Base-by-base conservation (phyloP, 768 basidiomycete genomes). In the Tylopilus plumbeoviolaceoides region DNA sequence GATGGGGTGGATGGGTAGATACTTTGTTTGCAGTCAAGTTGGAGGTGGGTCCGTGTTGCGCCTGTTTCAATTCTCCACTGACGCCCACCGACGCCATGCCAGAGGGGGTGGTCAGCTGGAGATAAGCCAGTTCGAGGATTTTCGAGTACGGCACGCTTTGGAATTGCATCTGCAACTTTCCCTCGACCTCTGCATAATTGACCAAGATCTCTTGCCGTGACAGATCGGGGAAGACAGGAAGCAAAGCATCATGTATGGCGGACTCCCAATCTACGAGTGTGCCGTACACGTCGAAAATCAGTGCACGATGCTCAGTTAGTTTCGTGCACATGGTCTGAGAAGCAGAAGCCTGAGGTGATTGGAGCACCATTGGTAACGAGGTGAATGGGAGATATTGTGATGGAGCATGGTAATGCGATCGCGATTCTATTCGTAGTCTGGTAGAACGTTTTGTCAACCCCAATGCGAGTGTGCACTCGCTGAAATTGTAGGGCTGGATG, bases 191-290 rank as follows among this genome's bases (percentile, higher is more conserved):
- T 14, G 66, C 65, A 58, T 81, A 87, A 1, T 78, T 77, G 18
- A 67, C 59, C 21, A 89, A 67, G 0, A 77, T 78, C 36, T 84
- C 80, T 25, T 59, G 38, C 33, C 56, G 61, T 2, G 56, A 8
- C 28, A 47, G 39, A 27, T 59, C 48, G 25, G 64, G 62, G 23
- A 61, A 69, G 35, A 60, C 21, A 12, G 52, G 21, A n/a, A n/a
- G 27, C 28, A 90, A 72, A 1, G 72, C 77, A 12, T 72, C 63
- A 67, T 77, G 78, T 47, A 91, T 77, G 15, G 85, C 84, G 6
- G 78, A 75, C 67, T 90, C 87, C 88, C 88, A 90, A 65, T 91
- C 84, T 41, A 81, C 70, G 46, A 90, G 79, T 1, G 89, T 91
- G 4, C 84, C 88, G 56, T 89, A 90, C 54, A 87, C 84, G 58